phyloP scores from a whole-genome alignment of 2,329 filamentous ascomycete species.

The Penicillium sp. region DNA sequence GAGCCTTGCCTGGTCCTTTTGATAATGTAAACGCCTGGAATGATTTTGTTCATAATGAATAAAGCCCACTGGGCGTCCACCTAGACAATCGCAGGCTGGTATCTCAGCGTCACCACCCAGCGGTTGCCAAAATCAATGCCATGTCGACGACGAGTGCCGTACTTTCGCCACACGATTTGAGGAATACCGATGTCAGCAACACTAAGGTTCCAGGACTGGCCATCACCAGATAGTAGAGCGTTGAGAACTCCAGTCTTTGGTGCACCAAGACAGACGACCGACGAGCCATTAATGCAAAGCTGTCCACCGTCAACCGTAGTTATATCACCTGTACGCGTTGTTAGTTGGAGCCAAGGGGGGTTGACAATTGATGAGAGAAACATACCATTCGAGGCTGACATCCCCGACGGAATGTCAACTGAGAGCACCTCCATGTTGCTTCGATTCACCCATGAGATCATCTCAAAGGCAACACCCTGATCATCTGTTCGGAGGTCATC shows the following conservation, averaged over 20 bases:
- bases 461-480: conserved; percentile 79
- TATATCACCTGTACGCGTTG: conserved; percentile 47
- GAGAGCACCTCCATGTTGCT: conserved; percentile 79
- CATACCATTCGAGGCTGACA: conserved; percentile 75
- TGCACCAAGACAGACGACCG: conserved; percentile 81
- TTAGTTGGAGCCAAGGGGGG: conserved; percentile 8
- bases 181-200: conserved; percentile 86
- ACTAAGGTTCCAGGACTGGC: conserved; percentile 69
- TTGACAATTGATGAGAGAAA: conserved; percentile 34
- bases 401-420: conserved; percentile 87
- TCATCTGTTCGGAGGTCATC: conserved; percentile 83
- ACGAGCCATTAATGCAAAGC: conserved; percentile 77
- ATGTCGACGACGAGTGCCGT: conserved; percentile 75
- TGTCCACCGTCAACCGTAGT: conserved; percentile 69
- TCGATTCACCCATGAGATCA: conserved; percentile 92
- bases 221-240: conserved; percentile 66
- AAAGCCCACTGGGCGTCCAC: not conserved
- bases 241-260: conserved; percentile 83
- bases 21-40: not conserved
- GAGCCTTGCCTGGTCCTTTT: not conserved
- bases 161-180: conserved; percentile 80
- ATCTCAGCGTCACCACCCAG: conserved; percentile 76
- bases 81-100: conserved; percentile 25
- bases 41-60: not conserved
- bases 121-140: conserved; percentile 85